phyloP scores from a whole-genome alignment of 2,329 filamentous ascomycete species.

The Aspergillaceae sp. region DNA sequence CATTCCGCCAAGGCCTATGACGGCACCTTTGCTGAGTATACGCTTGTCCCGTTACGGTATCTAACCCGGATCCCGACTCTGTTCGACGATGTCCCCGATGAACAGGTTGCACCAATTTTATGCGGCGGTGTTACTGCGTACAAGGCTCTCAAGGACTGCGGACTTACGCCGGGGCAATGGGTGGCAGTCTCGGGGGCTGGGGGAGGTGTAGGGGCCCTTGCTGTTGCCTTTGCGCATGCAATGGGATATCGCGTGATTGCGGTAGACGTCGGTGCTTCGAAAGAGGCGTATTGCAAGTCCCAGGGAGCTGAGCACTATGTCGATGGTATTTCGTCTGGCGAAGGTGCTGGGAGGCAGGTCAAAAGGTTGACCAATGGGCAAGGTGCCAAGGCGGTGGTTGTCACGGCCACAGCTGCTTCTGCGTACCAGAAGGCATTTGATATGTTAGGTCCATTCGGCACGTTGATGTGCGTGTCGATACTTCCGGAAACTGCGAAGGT shows the following conservation, averaged over 20 bases:
- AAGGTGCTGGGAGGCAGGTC: not conserved
- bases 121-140: slow-evolving; percentile 17
- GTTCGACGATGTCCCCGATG: slow-evolving; percentile 8
- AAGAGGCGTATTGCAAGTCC: not conserved
- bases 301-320: not conserved
- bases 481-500: slow-evolving; percentile 12
- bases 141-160: slow-evolving; percentile 19
- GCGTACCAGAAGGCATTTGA: slow-evolving; percentile 31
- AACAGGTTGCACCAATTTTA: slow-evolving; percentile 13
- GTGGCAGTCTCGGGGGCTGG: slow-evolving; percentile 23
- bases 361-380: slow-evolving; percentile 2
- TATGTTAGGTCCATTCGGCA: slow-evolving; percentile 32
- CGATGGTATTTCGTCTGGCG: not conserved
- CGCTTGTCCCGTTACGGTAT: slow-evolving; percentile 10
- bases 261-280: not conserved
- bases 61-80: slow-evolving; percentile 8
- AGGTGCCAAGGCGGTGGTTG: slow-evolving; percentile 22
- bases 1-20: slow-evolving; percentile 11
- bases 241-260: slow-evolving; percentile 7
- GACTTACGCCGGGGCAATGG: slow-evolving; percentile 24
- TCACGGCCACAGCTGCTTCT: slow-evolving; percentile 19
- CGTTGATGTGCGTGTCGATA: slow-evolving; percentile 35
- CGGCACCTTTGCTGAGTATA: slow-evolving; percentile 15
- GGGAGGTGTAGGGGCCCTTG: slow-evolving; percentile 24
- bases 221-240: slow-evolving; percentile 9